Conservation (phyloP, 148 eudicot genomes). For the Heliamphora exappendiculata region DNA sequence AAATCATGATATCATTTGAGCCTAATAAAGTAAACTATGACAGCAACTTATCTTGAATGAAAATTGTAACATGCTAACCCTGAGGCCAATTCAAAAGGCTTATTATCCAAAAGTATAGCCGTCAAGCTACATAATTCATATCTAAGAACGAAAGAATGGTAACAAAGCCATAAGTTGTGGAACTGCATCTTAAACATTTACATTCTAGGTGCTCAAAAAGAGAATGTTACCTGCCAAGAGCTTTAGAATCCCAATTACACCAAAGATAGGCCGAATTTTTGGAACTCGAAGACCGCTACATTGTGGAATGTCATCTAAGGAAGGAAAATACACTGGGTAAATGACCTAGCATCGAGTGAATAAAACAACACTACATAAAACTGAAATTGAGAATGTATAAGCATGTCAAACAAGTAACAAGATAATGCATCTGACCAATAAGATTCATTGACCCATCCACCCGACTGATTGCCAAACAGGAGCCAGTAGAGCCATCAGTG, state of each 20-base stretch:
- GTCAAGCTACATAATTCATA: no score
- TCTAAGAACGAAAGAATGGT: not conserved
- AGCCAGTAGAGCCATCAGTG: slow-evolving; percentile 66
- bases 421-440: slow-evolving; percentile 41
- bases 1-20: not conserved
- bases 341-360: not conserved
- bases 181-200: no score
- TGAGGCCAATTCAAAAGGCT: not conserved
- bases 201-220: not conserved
- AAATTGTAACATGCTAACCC: not conserved
- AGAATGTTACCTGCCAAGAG: slow-evolving; percentile 67
- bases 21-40: not conserved
- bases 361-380: not conserved
- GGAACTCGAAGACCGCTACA: slow-evolving; percentile 58
- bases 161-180: not conserved
- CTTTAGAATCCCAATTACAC: slow-evolving; percentile 81
- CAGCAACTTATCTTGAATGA: not conserved
- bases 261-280: slow-evolving; percentile 67
- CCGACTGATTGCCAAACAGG: slow-evolving; percentile 64
- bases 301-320: slow-evolving; percentile 73
- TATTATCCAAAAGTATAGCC: not conserved
- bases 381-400: not conserved
- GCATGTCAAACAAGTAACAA: slow-evolving; percentile 8
- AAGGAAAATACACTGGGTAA: slow-evolving; percentile 7
- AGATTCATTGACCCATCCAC: slow-evolving; percentile 74